Conservation (phyloP, 192 early-diverging fungal genomes). For the Umbelopsis vinacea region DNA sequence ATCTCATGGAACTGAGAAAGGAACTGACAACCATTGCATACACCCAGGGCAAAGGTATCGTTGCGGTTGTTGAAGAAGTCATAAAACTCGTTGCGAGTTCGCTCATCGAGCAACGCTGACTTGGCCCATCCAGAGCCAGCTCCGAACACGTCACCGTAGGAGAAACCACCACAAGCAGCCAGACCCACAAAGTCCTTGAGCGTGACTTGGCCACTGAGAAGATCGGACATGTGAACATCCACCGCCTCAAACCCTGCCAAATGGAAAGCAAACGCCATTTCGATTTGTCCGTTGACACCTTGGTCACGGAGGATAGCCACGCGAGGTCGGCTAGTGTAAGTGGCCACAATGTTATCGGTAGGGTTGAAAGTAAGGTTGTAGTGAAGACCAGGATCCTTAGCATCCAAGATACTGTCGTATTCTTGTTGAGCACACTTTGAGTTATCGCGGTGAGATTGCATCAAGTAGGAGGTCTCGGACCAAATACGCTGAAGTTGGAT, state of each 20-base stretch:
- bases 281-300: conserved; percentile 94
- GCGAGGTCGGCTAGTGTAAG: conserved; percentile 59
- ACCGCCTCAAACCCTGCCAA: conserved; percentile 91
- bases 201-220: conserved; percentile 65
- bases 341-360: conserved; percentile 48
- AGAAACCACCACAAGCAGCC: conserved; percentile 96
- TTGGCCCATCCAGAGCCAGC: conserved; percentile 99
- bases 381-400: conserved; percentile 78
- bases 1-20: conserved; percentile 82
- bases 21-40: conserved; percentile 99
- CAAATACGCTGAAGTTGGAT: conserved; percentile 80
- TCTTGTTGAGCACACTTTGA: conserved; percentile 85
- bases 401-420: conserved; percentile 71
- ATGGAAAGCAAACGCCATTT: conserved; percentile 96
- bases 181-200: conserved; percentile 83
- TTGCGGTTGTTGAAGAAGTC: conserved; percentile 79
- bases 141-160: conserved; percentile 98
- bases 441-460: conserved; percentile 92
- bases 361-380: conserved; percentile 83
- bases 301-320: conserved; percentile 98
- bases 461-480: conserved; percentile 89
- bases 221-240: conserved; percentile 99
- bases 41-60: conserved; percentile 95
- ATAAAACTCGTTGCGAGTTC: conserved; percentile 72
- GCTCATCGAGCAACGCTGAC: conserved; percentile 76